phyloP scores from a whole-genome alignment of 2,329 filamentous ascomycete genomes.

The Colletotrichum tofieldiae region DNA sequence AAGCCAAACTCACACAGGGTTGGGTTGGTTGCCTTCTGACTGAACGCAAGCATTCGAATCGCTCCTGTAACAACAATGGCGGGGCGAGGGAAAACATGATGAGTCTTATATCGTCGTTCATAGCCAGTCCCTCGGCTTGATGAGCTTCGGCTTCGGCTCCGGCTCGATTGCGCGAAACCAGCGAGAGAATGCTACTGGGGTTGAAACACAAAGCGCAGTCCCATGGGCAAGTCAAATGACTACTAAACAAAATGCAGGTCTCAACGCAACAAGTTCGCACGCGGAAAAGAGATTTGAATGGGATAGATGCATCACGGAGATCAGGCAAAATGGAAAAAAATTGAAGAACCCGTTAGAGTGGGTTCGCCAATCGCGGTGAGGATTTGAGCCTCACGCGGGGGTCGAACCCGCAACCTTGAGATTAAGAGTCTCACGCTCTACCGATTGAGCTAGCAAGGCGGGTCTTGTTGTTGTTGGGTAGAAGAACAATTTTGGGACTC shows the following conservation, averaged over 20 bases:
- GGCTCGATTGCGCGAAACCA: background rate
- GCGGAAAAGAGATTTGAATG: background rate
- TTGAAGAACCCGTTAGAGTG: constrained; percentile 1
- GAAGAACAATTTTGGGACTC: rapidly evolving
- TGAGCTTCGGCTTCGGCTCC: constrained; percentile 20
- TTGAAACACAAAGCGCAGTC: background rate
- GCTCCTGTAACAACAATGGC: background rate
- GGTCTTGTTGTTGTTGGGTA: background rate
- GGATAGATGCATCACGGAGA: too few species aligned
- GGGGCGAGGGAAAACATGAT: background rate
- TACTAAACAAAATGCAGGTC: background rate
- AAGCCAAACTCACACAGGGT: background rate
- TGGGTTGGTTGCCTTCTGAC: background rate
- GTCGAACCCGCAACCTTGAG: constrained; percentile 47
- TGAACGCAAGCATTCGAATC: background rate
- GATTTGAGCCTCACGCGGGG: constrained; percentile 48
- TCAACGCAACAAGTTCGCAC: background rate
- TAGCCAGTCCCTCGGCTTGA: background rate
- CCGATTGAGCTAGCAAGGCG: constrained; percentile 74
- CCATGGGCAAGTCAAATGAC: background rate
- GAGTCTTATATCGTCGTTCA: background rate
- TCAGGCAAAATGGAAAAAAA: too few species aligned
- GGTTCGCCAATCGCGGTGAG: constrained; percentile 20
- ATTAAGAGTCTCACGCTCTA: constrained; percentile 82
- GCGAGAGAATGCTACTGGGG: background rate